Conservation (phyloP, 1,139 yeast genomes). For the Candida sp. region DNA sequence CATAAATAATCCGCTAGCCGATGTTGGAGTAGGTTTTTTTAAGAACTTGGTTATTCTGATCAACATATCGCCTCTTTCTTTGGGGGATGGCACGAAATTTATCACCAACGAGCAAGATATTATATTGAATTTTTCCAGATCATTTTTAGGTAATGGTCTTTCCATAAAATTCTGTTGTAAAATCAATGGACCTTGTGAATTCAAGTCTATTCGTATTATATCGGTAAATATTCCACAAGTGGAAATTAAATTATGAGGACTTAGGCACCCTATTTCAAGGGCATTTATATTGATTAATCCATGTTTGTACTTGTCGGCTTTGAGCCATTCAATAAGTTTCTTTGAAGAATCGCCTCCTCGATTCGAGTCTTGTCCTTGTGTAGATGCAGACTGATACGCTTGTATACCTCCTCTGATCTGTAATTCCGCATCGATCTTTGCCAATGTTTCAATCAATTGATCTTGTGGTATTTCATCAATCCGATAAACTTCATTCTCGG, state of each 20-base stretch:
- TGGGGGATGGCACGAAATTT: conserved; percentile 79
- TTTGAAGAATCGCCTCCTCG: conserved; percentile 94
- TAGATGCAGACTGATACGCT: conserved; percentile 83
- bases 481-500: conserved; percentile 14
- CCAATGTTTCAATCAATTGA: conserved; percentile 32
- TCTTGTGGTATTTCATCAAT: conserved; percentile 14
- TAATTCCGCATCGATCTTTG: conserved; percentile 58
- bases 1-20: conserved; percentile 50
- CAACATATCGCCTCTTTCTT: conserved; percentile 76
- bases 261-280: conserved; percentile 80
- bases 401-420: conserved; percentile 64
- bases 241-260: conserved; percentile 67
- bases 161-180: conserved; percentile 81
- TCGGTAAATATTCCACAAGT: conserved; percentile 44
- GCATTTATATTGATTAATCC: conserved; percentile 31
- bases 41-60: conserved; percentile 57
- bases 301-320: conserved; percentile 9
- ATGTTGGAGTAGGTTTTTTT: conserved; percentile 20
- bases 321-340: conserved; percentile 66
- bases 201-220: conserved; percentile 70
- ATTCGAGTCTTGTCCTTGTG: conserved; percentile 70
- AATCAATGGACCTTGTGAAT: conserved; percentile 74
- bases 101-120: conserved; percentile 84
- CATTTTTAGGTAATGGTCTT: conserved; percentile 54
- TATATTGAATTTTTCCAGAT: conserved; percentile 51